A percentile compares a stretch with the other conserved stretches of the same genome.
Conservation (phyloP, 768 basidiomycete genomes). For the Boletus subcaerulescens region DNA sequence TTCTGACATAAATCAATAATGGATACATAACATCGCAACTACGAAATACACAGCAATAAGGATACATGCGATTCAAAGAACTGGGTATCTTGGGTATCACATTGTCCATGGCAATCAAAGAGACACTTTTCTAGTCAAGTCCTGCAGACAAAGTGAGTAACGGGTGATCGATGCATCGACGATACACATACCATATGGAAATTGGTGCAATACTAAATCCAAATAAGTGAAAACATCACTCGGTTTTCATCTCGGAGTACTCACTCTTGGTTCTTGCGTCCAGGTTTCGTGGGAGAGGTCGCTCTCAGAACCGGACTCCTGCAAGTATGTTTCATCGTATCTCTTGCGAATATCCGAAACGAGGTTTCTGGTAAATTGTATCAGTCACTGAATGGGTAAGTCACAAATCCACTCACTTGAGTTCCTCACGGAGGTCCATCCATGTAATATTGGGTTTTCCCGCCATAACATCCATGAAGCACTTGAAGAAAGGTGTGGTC, state of each 20-base stretch:
- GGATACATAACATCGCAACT: background rate
- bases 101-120: constrained; percentile 8
- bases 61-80: background rate
- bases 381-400: background rate
- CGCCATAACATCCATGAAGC: constrained; percentile 16
- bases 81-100: constrained; percentile 1
- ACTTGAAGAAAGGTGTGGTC: constrained; percentile 7
- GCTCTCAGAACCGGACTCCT: background rate
- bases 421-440: constrained; percentile 15
- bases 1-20: background rate
- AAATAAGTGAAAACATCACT: background rate
- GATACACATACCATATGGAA: constrained; percentile 7
- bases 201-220: constrained; percentile 10
- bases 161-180: background rate
- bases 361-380: constrained; percentile 2
- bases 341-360: constrained; percentile 11
- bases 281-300: background rate
- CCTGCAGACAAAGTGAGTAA: constrained; percentile 2
- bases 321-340: constrained; percentile 8
- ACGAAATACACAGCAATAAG: background rate
- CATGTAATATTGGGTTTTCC: constrained; percentile 15
- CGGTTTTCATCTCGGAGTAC: background rate
- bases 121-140: constrained; percentile 7
- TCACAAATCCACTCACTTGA: constrained; percentile 12
- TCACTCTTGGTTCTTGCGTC: constrained; percentile 23